Evolutionary conservation across 805 yeast genomes (phyloP).

Genomic region (Cyberlindnera maritima): DNA sequence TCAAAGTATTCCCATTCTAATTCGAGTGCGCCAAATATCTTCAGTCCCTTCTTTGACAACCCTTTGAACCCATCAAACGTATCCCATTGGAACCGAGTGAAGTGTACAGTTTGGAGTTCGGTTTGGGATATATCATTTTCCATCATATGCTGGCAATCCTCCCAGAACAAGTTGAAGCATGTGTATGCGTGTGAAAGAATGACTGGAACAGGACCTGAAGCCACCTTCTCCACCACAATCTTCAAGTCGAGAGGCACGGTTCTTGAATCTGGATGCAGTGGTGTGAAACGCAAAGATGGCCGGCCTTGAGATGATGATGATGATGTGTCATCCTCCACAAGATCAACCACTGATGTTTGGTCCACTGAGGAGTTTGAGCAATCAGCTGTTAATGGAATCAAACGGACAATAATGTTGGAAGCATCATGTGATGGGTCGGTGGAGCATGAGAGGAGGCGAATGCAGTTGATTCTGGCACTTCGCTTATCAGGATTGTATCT

Average conservation of each 20-base stretch:
- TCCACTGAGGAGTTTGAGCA: too few relatives aligned
- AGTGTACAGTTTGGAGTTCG: conserved; percentile 4
- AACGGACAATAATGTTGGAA: too few relatives aligned
- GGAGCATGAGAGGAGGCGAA: background rate
- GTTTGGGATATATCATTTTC: conserved; percentile 4
- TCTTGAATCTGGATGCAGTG: background rate
- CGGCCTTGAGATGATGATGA: too few relatives aligned
- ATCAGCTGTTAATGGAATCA: too few relatives aligned
- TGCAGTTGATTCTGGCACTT: background rate
- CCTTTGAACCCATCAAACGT: conserved; percentile 66
- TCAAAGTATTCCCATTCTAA: background rate
- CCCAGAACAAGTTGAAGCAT: conserved; percentile 47
- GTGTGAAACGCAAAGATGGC: background rate
- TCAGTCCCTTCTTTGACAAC: conserved; percentile 53
- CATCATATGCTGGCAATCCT: conserved; percentile 23
- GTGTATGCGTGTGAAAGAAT: conserved; percentile 28
- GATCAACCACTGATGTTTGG: too few relatives aligned
- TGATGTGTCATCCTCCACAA: too few relatives aligned
- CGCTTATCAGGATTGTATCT: background rate
- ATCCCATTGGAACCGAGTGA: conserved; percentile 36
- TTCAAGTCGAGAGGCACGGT: conserved; percentile 3
- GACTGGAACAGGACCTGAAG: background rate
- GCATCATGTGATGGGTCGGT: background rate
- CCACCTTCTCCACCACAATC: background rate
- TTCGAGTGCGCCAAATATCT: conserved; percentile 19